Base-by-base conservation (phyloP, 2,329 filamentous ascomycete genomes). In the Chaetomiaceae sp. region DNA sequence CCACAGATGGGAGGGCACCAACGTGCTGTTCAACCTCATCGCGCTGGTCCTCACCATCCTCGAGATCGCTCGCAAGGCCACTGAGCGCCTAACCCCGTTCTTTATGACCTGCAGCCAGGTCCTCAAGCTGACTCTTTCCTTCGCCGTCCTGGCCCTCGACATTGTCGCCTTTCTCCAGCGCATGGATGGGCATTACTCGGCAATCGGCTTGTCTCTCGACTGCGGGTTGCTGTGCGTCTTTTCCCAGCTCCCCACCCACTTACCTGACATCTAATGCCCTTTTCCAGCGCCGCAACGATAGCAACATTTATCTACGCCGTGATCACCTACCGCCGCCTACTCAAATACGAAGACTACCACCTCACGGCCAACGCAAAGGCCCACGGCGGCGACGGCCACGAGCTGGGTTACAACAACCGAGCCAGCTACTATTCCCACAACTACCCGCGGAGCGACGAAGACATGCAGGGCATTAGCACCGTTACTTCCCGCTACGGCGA, bases 71-170 rank as follows among this genome's bases (percentile, higher is more conserved):
- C 74, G 69, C 59, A 75, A 71, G 53, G 69, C 72, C 44, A 69
- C 72, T 27, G 77, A 81, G 63, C 71, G 74, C 1, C 64, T 83
- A 50, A 82, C 80, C 11, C 79, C 80, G 2, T 76, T 79, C 65
- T 75, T 74, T 5, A 73, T 83, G 69, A 66, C 82, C 3, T 75
- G 77, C 57, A 75, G 73, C 17, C 75, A 80, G 55, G 65, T 76
- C 53, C 58, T 82, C 61, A 82, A 81, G 59, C 57, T 77, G 39
- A 70, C 73, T 0, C 72, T 78, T 19, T 71, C 77, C 0, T 58
- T 68, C 6, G 72, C 72, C 33, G 75, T 78, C 23, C 66, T 82
- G 22, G 75, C 69, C 1, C 69, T 83, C 23, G 78, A 82, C 54
- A 66, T 80, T 23, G 71, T 79, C 33, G 71, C 80, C n/a, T 78